phyloP scores from a whole-genome alignment of 306 rosid species.

The Arachis stenosperma region DNA sequence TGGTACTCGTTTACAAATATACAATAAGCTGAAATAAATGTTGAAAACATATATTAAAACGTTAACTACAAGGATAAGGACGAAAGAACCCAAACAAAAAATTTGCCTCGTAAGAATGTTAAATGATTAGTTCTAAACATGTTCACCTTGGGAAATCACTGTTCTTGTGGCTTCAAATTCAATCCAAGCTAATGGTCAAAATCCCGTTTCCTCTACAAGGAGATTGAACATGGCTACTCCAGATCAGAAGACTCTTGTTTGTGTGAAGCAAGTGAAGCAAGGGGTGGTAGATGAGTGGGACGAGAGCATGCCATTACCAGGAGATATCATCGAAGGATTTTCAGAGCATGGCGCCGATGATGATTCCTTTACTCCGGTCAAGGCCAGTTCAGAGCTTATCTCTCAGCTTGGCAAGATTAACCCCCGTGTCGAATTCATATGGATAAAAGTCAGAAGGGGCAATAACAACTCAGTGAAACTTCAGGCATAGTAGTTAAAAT shows the following conservation, averaged over 20 bases:
- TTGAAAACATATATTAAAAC: not conserved
- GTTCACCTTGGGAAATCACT: not conserved
- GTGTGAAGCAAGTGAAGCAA: slow-evolving; percentile 76
- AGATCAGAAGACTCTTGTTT: slow-evolving; percentile 43
- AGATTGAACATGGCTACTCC: slow-evolving; percentile 38
- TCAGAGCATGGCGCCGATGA: slow-evolving; percentile 37
- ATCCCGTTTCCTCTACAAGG: not conserved
- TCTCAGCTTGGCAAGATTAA: slow-evolving; percentile 57
- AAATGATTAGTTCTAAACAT: too few species aligned
- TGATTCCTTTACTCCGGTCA: slow-evolving; percentile 47
- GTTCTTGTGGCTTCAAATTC: not conserved
- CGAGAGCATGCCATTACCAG: slow-evolving; percentile 75
- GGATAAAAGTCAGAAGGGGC: slow-evolving; percentile 70
- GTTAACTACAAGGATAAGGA: slow-evolving; percentile 6
- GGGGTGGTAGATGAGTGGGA: slow-evolving; percentile 68
- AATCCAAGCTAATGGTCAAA: not conserved
- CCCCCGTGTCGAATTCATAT: slow-evolving; percentile 47
- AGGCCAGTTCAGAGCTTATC: slow-evolving; percentile 62
- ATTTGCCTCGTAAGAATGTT: too few species aligned
- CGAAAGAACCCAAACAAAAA: slow-evolving; percentile 7
- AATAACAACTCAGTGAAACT: slow-evolving; percentile 49
- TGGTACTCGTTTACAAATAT: not conserved
- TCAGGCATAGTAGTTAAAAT: slow-evolving; percentile 7
- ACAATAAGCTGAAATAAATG: not conserved
- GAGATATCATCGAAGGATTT: slow-evolving; percentile 72